A percentile compares a stretch with the other conserved stretches of the same genome.
These are phyloP conservation scores for Eragrostis nindensis DNA, from an alignment of 176 grass and related monocot genomes.

Conservation along the genomic window DNA sequence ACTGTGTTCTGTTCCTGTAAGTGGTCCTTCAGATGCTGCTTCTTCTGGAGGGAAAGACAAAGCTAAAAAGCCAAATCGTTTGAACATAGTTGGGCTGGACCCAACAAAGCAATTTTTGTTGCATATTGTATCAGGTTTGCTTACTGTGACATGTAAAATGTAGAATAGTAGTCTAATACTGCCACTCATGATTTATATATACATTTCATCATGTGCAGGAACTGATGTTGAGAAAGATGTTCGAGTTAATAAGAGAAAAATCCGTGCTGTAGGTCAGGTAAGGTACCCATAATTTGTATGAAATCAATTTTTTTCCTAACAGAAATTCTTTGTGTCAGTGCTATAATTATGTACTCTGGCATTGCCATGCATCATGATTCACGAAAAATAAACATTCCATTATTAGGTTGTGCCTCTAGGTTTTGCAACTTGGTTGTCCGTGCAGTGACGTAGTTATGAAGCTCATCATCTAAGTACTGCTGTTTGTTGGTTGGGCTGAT, in stretches of 20 bases:
- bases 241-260: slow-evolving; percentile 73
- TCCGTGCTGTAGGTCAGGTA: slow-evolving; percentile 85
- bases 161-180: slow-evolving; percentile 17
- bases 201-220: slow-evolving; percentile 53
- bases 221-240: slow-evolving; percentile 87
- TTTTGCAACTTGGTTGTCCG: slow-evolving; percentile 1
- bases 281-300: slow-evolving; percentile 14
- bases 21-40: slow-evolving; percentile 71
- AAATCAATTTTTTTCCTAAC: slow-evolving; percentile 18
- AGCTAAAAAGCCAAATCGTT: slow-evolving; percentile 75
- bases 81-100: slow-evolving; percentile 92
- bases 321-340: neutral
- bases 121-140: slow-evolving; percentile 84
- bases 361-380: neutral
- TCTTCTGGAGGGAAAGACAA: slow-evolving; percentile 95
- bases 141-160: slow-evolving; percentile 9
- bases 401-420: neutral
- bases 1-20: slow-evolving; percentile 80
- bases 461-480: neutral
- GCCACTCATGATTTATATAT: slow-evolving; percentile 34
- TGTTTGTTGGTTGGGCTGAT: neutral
- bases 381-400: neutral
- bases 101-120: slow-evolving; percentile 82
- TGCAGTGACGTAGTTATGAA: neutral
- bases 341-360: slow-evolving; percentile 4